Evolutionary conservation across 164 flowering plant genomes (phyloP), one percentile per base, ranked within the genome.

Genomic region (Nymphaea thermarum): DNA sequence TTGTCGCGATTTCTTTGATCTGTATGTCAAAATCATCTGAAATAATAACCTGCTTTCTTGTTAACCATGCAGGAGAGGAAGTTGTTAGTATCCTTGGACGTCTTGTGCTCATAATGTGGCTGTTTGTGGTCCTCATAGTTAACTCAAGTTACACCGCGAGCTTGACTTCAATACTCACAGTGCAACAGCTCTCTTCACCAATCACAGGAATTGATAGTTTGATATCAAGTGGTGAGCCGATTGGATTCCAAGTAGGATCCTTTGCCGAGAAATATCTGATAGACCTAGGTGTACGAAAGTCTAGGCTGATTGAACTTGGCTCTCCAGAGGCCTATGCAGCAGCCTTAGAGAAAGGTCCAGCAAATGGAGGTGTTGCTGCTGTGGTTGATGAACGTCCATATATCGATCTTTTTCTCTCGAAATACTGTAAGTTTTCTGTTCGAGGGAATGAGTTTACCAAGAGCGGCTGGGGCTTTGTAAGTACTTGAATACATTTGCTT

Each of bases 381-480:
- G 77, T 90, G 5, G 82, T 90, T 4, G 96, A 90, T 70, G 96
- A 90, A 79, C 85, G 83, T 74, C 86, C 94, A 36, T 90, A 90
- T 65, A 67, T 90, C 17, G 89, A 90, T 65, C 69, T 87, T 55
- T 90, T 90, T 75, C 75, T 90, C 60, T 71, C 86, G 47, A 76
- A 75, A 6, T 68, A 65, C 4, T 64, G 77, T 17, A 85, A 80
- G 11, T 88, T 84, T 63, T 80, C 78, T 42, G 83, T 87, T 64
- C 77, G 85, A 64, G 96, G 96, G 63, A 80, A 82, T 70, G 45
- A 79, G 71, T 87, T 90, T 76, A 87, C 92, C 60, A 85, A 73
- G 74, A 78, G 83, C 36, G 92, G 94, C 55, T 90, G 96, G 96
- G 96, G 96, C 74, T 88, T 90, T 77, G 96, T 90, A 77, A 90